Conservation (phyloP, 345 rosid species). For the Pugionium cornutum region DNA sequence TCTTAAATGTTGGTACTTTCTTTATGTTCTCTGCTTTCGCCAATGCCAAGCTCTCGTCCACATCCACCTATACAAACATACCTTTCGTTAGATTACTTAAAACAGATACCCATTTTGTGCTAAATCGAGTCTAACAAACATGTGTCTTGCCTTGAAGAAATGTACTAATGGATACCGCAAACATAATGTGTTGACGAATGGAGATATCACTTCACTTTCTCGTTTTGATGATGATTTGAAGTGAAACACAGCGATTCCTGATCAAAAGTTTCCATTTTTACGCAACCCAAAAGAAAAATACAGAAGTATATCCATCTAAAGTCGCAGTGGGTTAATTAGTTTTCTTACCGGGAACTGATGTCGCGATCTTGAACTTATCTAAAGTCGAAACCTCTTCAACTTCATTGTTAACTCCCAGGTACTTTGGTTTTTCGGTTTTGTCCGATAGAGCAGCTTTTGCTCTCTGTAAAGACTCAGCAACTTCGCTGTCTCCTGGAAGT, state of each 20-base stretch:
- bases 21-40: slow-evolving; percentile 67
- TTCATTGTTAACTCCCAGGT: slow-evolving; percentile 53
- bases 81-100: background rate
- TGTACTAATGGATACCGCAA: slow-evolving; percentile 41
- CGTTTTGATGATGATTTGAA: slow-evolving; percentile 41
- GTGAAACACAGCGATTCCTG: slow-evolving; percentile 49
- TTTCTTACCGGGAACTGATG: slow-evolving; percentile 57
- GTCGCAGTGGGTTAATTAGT: background rate
- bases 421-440: slow-evolving; percentile 52
- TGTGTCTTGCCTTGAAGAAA: slow-evolving; percentile 38
- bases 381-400: slow-evolving; percentile 62
- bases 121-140: slow-evolving; percentile 10
- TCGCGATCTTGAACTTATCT: slow-evolving; percentile 63
- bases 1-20: slow-evolving; percentile 75
- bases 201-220: slow-evolving; percentile 36
- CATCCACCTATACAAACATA: slow-evolving; percentile 54
- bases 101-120: background rate
- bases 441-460: slow-evolving; percentile 62
- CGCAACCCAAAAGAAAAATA: background rate
- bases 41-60: slow-evolving; percentile 58
- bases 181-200: slow-evolving; percentile 41
- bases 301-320: too few relatives aligned
- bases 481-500: slow-evolving; percentile 81
- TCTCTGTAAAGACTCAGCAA: slow-evolving; percentile 65
- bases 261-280: background rate